Conservation (phyloP, 805 yeast species). For the Candida lessepsii region DNA sequence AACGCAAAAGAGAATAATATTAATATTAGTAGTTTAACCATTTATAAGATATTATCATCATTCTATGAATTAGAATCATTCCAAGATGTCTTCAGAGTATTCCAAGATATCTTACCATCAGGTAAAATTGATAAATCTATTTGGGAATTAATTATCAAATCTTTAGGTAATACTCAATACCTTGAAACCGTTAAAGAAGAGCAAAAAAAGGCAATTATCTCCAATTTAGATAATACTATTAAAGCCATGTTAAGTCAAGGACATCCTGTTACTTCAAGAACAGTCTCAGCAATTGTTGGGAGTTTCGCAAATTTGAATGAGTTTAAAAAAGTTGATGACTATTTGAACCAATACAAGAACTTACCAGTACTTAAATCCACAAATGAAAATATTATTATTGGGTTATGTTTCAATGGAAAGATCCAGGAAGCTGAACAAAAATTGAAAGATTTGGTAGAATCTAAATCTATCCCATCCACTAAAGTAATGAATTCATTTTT, state of each 20-base stretch:
- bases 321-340: conserved; percentile 42
- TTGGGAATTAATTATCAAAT: conserved; percentile 62
- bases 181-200: conserved; percentile 25
- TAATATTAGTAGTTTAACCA: conserved; percentile 3
- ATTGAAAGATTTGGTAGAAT: conserved; percentile 37
- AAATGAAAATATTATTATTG: conserved; percentile 46
- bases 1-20: neutral
- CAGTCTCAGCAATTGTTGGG: conserved; percentile 48
- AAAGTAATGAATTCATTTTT: conserved; percentile 54
- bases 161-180: conserved; percentile 40
- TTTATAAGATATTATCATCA: conserved; percentile 44
- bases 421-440: conserved; percentile 46
- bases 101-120: conserved; percentile 46
- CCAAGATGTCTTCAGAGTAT: conserved; percentile 41
- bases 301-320: conserved; percentile 43
- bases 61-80: conserved; percentile 37
- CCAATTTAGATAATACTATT: conserved; percentile 27
- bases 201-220: conserved; percentile 23
- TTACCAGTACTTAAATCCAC: conserved; percentile 36
- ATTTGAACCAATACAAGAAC: conserved; percentile 30
- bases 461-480: conserved; percentile 42
- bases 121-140: conserved; percentile 32
- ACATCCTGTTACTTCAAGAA: conserved; percentile 39
- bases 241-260: conserved; percentile 30
- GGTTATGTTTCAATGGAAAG: conserved; percentile 39